Evolutionary conservation across 805 yeast species (phyloP).

Genomic region (Candida chilensis): DNA sequence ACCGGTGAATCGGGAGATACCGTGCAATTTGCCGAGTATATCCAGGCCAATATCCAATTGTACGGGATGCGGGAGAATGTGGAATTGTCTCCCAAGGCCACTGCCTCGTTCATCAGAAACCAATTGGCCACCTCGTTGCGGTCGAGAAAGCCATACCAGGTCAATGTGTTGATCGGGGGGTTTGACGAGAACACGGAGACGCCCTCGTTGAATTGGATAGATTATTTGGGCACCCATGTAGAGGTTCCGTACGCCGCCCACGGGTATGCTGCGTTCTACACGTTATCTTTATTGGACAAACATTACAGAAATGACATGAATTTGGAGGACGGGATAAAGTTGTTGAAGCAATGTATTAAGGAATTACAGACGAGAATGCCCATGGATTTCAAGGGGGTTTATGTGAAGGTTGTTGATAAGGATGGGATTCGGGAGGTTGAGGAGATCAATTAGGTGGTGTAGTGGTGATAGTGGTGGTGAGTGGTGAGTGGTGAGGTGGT

Average conservation of each 20-base stretch:
- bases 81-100: constrained; percentile 78
- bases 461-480: too few species aligned
- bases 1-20: constrained; percentile 98
- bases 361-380: constrained; percentile 86
- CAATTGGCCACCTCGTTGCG: constrained; percentile 83
- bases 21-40: constrained; percentile 87
- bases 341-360: constrained; percentile 62
- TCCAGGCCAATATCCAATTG: constrained; percentile 87
- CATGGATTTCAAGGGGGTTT: constrained; percentile 85
- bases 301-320: constrained; percentile 76
- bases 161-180: constrained; percentile 84
- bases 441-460: too few species aligned
- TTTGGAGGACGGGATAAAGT: constrained; percentile 67
- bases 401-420: constrained; percentile 57
- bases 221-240: constrained; percentile 86
- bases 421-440: constrained; percentile 43
- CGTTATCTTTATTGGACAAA: constrained; percentile 82
- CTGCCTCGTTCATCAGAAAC: constrained; percentile 81
- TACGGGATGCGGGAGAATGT: constrained; percentile 77
- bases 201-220: constrained; percentile 81
- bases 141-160: constrained; percentile 94
- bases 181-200: constrained; percentile 47
- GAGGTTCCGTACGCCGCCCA: constrained; percentile 95
- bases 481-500: too few species aligned
- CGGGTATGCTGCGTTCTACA: constrained; percentile 96